Conservation (phyloP, 1,284 basidiomycete species). For the Singerocomus inundabilis region DNA sequence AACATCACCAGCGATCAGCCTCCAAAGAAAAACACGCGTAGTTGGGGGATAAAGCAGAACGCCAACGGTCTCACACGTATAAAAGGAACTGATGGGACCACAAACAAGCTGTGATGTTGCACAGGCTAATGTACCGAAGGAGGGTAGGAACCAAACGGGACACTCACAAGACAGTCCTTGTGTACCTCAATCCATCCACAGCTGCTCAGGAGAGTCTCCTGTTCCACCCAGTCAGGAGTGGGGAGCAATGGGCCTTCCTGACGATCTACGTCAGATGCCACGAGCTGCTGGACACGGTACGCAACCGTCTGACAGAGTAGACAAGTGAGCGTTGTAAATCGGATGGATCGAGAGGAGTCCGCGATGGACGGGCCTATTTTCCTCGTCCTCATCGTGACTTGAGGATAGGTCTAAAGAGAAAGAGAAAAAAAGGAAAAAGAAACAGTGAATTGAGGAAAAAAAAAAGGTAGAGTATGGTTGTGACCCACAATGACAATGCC, state of each 20-base stretch:
- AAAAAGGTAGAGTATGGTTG: not conserved
- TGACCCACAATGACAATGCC: slow-evolving; percentile 63
- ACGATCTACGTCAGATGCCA: slow-evolving; percentile 56
- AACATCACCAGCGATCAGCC: slow-evolving; percentile 6
- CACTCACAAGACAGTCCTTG: slow-evolving; percentile 64
- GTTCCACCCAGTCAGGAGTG: slow-evolving; percentile 72
- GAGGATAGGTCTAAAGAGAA: slow-evolving; percentile 55
- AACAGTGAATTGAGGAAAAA: slow-evolving; percentile 4
- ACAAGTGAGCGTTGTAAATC: slow-evolving; percentile 66
- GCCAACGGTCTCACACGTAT: slow-evolving; percentile 3
- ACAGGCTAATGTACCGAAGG: not conserved
- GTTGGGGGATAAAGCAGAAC: slow-evolving; percentile 8
- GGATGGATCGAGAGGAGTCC: slow-evolving; percentile 49
- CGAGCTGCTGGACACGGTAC: slow-evolving; percentile 68
- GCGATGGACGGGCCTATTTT: slow-evolving; percentile 47
- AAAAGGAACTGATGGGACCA: not conserved
- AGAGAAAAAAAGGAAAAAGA: slow-evolving; percentile 8
- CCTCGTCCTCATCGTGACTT: slow-evolving; percentile 65
- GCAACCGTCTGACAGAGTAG: slow-evolving; percentile 61
- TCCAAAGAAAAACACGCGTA: slow-evolving; percentile 13
- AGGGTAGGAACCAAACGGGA: not conserved
- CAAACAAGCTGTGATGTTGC: slow-evolving; percentile 1
- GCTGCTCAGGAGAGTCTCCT: slow-evolving; percentile 62
- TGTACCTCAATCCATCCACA: slow-evolving; percentile 74
- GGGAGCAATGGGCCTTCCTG: slow-evolving; percentile 68